phyloP scores from a whole-genome alignment of 345 rosid species.

The Pistacia integerrima region DNA sequence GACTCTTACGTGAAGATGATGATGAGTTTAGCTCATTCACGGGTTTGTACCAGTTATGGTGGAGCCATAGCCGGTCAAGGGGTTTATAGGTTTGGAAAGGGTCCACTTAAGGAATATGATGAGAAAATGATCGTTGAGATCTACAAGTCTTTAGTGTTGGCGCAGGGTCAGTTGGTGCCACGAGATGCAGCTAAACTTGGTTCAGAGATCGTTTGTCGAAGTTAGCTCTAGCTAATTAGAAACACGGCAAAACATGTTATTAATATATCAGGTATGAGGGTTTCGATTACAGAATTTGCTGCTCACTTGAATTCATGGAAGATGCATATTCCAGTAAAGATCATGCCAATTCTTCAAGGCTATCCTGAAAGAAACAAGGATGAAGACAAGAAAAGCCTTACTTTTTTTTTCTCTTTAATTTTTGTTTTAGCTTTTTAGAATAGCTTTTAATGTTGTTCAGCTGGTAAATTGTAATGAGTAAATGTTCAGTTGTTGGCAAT shows the following conservation, averaged over 20 bases:
- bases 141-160: conserved; percentile 61
- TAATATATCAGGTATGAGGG: background rate
- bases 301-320: background rate
- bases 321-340: background rate
- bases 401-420: background rate
- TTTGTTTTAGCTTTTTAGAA: background rate
- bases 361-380: background rate
- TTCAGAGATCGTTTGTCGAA: conserved; percentile 23
- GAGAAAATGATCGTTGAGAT: conserved; percentile 62
- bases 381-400: background rate
- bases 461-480: background rate
- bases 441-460: background rate
- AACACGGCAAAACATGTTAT: background rate
- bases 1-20: conserved; percentile 66
- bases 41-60: conserved; percentile 30
- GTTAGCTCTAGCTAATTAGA: background rate
- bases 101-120: conserved; percentile 53
- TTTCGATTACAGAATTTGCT: background rate
- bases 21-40: conserved; percentile 49
- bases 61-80: conserved; percentile 19
- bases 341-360: background rate
- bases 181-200: conserved; percentile 36
- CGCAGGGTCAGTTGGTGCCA: conserved; percentile 47
- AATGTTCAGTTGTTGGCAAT: conserved; percentile 4
- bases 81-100: conserved; percentile 25